Evolutionary conservation across 2,329 filamentous ascomycete species (phyloP), one percentile per base, ranked within the genome.

Genomic region (Nemania bipapillata): DNA sequence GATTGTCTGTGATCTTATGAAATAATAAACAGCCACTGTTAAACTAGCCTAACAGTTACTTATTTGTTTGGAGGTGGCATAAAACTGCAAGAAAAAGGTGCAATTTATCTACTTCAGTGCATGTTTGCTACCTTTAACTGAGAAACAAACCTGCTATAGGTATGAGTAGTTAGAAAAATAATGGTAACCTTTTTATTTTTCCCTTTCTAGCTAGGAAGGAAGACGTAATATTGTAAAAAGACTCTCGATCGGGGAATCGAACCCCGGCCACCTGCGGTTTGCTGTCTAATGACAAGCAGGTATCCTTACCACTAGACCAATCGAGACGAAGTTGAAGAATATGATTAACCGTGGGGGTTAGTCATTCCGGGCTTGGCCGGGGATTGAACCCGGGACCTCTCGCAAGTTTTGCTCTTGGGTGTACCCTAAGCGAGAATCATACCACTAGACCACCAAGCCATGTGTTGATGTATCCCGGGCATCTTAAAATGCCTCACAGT

Each of bases 401-500:
- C 78, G 79, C 79, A 81, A 20, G 42, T 40, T n/a, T 22, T 59
- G 55, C 55, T 57, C 5, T 63, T 60, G 72, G 70, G 73, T 75
- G 65, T 57, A 78, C 87, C 87, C 87, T 89, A 89, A 89, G 87
- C 87, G 86, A 88, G 87, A 89, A 89, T 89, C 86, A 89, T 89
- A 89, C 87, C 87, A 86, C 87, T 88, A 88, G 86, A 87, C 86
- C 85, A 87, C 79, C 81, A 81, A 45, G 40, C 40, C 40, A 45
- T 45, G n/a, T n/a, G 17, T 45, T n/a, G 40, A 3, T 45, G 15
- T 4, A 45, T n/a, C 15, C 15, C 4, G 15, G 2, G 17, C 17
- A 4, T 45, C 40, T 45, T n/a, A n/a, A 17, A n/a, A 45, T 4
- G 40, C 20, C 20, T n/a, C 40, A 45, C 15, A 7, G 15, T 3